Evolutionary conservation across 352 stramenopile species (phyloP), one percentile per base, ranked within the genome.

Genomic region (Globisporangium alternatum): DNA sequence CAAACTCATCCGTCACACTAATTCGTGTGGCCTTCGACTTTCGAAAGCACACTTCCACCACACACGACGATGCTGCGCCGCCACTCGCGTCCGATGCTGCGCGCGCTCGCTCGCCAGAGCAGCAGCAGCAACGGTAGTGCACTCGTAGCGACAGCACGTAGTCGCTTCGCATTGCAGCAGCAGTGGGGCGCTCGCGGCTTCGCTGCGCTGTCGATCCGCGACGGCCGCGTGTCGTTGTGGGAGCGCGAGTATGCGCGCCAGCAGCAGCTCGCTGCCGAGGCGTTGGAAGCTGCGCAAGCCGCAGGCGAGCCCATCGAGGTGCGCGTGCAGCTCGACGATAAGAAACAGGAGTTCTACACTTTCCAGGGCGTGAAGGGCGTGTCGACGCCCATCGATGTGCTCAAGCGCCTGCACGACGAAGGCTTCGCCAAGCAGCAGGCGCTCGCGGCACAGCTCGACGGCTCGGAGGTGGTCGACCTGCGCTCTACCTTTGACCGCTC

Each of bases 391-490:
- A 76, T 93, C 25, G 83, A 93, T 35, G 70, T 91, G 19, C 72
- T 92, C 13, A 83, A 77, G 44, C 48, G 83, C 44, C 80, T 92
- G 78, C 62, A 81, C 17, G 73, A 78, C 53, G 62, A 70, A 9
- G 76, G 75, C 1, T 33, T 90, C 37, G 76, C 80, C 17, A 89
- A 89, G 65, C 69, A 88, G 48, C 77, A 88, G 62, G 80, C 78
- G 30, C 68, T 93, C 31, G 83, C 76, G 2, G 69, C 77, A 30
- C 72, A 80, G 67, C 66, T 74, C 25, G 61, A 85, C 25, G 73
- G 64, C 67, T 71, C 56, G 13, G 64, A 80, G n/a, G 44, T 90
- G 1, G 59, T 90, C 31, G 83, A 92, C 56, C 67, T 90, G 47
- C 74, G 78, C 41, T 45, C 75, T 10, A 71, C 80, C 3, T 60